Evolutionary conservation across 1,284 basidiomycete genomes (phyloP), one percentile per base, ranked within the genome.

Genomic region (Fistulinella cinereoalba): DNA sequence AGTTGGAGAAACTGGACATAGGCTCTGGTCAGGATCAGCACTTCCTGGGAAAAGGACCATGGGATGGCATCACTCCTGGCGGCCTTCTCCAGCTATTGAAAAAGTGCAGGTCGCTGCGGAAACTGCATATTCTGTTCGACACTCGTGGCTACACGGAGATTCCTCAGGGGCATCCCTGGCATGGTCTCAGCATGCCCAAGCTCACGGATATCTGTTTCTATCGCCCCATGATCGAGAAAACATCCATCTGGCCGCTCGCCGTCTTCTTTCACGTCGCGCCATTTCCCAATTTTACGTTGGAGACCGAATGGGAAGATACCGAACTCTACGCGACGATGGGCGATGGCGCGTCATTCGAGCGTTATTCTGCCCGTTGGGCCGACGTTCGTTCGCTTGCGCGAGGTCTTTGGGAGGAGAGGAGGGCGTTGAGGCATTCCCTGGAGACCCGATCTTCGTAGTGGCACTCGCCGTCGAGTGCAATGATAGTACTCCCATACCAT

Each of bases 291-390:
- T 7, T 31, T 15, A 12, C 9, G 4, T 12, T 31, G 28, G 5
- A 5, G 11, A 31, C 28, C 28, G 15, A 15, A 9, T 31, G 28
- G 28, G 15, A 39, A 7, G 22, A 4, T 31, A 46, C 22, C 11
- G 0, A 1, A 23, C 12, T 19, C 11, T 3, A 11, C 34, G 18
- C 1, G 27, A 25, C 6, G 11, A n/a, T 9, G 32, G 8, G 18
- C n/a, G n/a, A n/a, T n/a, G n/a, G n/a, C n/a, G n/a, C n/a, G n/a
- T n/a, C 11, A 23, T 34, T 18, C 3, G 22, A 37, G 40, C 15
- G 28, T 51, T 7, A 32, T 31, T 22, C 32, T 21, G 16, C 25
- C 12, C 54, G 47, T 10, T 56, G 55, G 51, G 8, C 12, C 24
- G 18, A 18, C 12, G 46, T 11, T 18, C 9, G 11, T 11, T 32